phyloP scores from a whole-genome alignment of 2,329 filamentous ascomycete genomes.

The Stachybotrys echinatus region DNA sequence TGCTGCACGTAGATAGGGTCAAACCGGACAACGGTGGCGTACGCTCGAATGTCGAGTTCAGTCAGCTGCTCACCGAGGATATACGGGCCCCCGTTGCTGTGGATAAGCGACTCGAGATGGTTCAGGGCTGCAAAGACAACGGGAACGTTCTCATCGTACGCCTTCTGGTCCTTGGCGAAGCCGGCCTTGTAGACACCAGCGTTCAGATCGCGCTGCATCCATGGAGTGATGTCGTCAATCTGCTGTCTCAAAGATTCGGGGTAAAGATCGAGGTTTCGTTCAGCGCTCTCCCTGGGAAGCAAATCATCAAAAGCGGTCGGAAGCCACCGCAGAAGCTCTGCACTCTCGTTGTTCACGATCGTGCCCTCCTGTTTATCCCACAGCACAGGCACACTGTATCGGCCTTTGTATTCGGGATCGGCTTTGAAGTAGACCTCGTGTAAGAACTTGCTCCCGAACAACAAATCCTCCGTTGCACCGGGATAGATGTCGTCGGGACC shows the following conservation, averaged over 20 bases:
- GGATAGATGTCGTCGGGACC: conserved; percentile 46
- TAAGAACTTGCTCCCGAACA: conserved; percentile 62
- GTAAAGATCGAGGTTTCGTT: conserved; percentile 49
- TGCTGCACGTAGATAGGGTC: conserved; percentile 64
- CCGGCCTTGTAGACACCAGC: conserved; percentile 50
- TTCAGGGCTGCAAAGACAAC: conserved; percentile 63
- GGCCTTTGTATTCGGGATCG: conserved; percentile 60
- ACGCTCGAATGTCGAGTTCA: conserved; percentile 64
- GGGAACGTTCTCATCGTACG: conserved; percentile 56
- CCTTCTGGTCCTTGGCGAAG: conserved; percentile 60
- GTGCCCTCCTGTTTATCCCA: conserved; percentile 62
- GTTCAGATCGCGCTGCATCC: conserved; percentile 54
- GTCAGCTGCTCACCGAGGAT: conserved; percentile 60
- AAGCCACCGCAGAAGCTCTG: conserved; percentile 80
- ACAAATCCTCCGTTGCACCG: conserved; percentile 54
- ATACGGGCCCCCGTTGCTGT: conserved; percentile 40
- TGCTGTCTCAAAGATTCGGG: conserved; percentile 43
- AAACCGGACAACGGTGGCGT: conserved; percentile 60
- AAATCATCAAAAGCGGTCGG: conserved; percentile 61
- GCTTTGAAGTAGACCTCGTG: conserved; percentile 66
- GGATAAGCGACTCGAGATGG: conserved; percentile 54
- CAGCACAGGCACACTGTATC: conserved; percentile 69
- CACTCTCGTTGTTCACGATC: conserved; percentile 78
- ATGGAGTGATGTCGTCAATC: conserved; percentile 62
- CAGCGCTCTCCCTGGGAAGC: conserved; percentile 28